Conservation (phyloP, 495 filamentous ascomycete species). For the Xylaria cubensis region DNA sequence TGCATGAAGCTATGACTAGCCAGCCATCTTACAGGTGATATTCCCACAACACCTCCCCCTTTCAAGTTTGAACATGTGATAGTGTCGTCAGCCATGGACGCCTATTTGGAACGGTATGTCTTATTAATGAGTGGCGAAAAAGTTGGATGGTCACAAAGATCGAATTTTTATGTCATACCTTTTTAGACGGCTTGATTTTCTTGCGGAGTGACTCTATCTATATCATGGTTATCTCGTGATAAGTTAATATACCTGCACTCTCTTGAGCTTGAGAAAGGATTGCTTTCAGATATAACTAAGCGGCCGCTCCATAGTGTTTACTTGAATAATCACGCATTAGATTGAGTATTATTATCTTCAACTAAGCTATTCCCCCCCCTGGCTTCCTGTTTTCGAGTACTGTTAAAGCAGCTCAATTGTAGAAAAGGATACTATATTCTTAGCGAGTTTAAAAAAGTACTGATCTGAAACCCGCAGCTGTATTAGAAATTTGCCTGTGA, state of each 20-base stretch:
- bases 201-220: background rate
- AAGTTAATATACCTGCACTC: background rate
- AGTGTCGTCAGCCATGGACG: background rate
- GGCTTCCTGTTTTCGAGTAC: background rate
- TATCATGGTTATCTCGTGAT: background rate
- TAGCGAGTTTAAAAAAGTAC: background rate
- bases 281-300: background rate
- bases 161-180: background rate
- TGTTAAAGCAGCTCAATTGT: background rate
- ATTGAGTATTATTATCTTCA: background rate
- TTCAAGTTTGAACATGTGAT: background rate
- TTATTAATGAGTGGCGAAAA: background rate
- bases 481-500: background rate
- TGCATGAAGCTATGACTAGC: background rate
- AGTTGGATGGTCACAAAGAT: background rate
- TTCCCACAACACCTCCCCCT: background rate
- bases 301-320: background rate
- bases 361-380: background rate
- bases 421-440: background rate
- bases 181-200: background rate
- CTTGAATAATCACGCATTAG: background rate
- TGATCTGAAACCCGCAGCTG: background rate
- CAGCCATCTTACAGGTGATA: background rate
- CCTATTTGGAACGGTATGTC: background rate
- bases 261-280: background rate